phyloP scores from a whole-genome alignment of 1,284 basidiomycete species.

The Hymenochaete sp. region DNA sequence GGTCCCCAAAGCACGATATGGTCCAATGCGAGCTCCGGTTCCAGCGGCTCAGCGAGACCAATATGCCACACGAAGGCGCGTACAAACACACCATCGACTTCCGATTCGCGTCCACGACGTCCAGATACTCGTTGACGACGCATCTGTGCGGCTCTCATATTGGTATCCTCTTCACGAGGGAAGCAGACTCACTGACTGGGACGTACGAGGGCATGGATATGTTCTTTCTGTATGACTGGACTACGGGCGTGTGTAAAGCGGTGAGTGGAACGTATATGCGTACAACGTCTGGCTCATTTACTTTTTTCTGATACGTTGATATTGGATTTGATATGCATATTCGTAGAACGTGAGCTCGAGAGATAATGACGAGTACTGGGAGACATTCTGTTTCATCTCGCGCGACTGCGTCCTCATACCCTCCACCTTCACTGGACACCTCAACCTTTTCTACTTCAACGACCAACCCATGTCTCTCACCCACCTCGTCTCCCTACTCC shows the following conservation, averaged over 20 bases:
- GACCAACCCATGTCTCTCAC: slow-evolving; percentile 3
- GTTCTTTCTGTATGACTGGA: slow-evolving; percentile 13
- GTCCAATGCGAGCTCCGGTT: no score
- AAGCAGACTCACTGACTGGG: no score
- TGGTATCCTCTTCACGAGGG: slow-evolving; percentile 7
- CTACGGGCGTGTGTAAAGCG: slow-evolving; percentile 2
- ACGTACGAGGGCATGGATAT: slow-evolving; percentile 1
- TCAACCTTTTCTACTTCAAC: slow-evolving; percentile 11
- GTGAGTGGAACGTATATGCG: not conserved
- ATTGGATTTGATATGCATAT: not conserved
- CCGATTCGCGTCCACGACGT: no score
- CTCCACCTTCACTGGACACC: slow-evolving; percentile 1
- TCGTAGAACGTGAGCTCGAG: slow-evolving; percentile 1
- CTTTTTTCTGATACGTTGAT: no score
- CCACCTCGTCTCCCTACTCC: slow-evolving; percentile 6
- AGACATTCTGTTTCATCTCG: slow-evolving; percentile 14
- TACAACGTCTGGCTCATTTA: not conserved
- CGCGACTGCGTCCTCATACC: slow-evolving; percentile 10
- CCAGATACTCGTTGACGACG: no score
- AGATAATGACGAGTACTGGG: slow-evolving; percentile 5
- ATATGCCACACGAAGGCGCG: no score
- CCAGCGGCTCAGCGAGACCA: no score
- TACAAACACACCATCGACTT: no score
- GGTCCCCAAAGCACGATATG: no score
- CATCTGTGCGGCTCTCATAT: slow-evolving; percentile 12